Base-by-base conservation (phyloP, 352 stramenopile genomes). In the Globisporangium solare region DNA sequence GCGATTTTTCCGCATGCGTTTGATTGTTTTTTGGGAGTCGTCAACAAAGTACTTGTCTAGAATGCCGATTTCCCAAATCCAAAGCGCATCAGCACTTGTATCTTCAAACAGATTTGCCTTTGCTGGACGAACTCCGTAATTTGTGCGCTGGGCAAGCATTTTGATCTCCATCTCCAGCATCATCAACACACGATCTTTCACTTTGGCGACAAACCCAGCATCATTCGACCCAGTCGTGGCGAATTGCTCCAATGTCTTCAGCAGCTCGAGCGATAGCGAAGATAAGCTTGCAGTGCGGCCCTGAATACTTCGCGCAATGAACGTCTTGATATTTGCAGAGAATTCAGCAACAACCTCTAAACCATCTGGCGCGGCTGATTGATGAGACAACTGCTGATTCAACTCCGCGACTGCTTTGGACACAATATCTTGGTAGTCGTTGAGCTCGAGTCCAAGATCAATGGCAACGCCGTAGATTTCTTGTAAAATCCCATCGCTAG, bases 161-260 rank as follows among this genome's bases (percentile, higher is more conserved):
- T 95, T 95, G 52, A 95, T 89, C 51, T 90, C 85, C 85, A 93
- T 92, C 58, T 95, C 81, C 49, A 95, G 45, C 22, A 61, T 65
- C 18, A 88, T 50, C 15, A 63, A 49, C 5, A 67, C 45, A 1
- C 47, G 64, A 12, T 70, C 61, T 17, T 68, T 42, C 2, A 59
- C 51, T 11, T 52, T 59, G 7, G 66, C 56, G 18, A 62, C 60
- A 8, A 60, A 55, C 2, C 42, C 15, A 7, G 24, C 22, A 10
- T 41, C 56, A 31, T 35, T 35, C 13, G 54, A 53, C n/a, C 51
- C 54, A 27, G 66, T 35, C 39, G 27, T 39, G 14, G 56, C 54
- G 10, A 8, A 22, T 24, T 49, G 11, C 32, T 74, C 70, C 18
- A 79, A 64, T 45, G 42, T 59, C 12, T 64, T 6, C 10, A 83